Evolutionary conservation across 352 stramenopile genomes (phyloP).

Genomic region (Pythium grandisporangium): DNA sequence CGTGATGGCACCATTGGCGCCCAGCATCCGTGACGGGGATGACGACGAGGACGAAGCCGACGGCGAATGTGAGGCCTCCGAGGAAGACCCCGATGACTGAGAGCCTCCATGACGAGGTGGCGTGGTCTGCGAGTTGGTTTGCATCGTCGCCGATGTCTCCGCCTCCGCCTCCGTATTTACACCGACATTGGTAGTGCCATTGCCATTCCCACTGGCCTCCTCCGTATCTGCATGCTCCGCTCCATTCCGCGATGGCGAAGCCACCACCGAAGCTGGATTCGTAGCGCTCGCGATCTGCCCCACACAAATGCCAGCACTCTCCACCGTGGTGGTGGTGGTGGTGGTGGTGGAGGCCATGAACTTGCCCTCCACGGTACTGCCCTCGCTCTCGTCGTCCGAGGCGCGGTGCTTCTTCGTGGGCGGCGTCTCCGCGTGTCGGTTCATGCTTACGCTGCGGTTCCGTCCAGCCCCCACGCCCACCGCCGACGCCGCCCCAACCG

Average conservation of each 20-base stretch:
- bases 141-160: not conserved
- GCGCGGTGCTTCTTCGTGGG: conserved; percentile 74
- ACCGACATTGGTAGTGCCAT: not conserved
- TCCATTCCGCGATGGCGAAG: conserved; percentile 2
- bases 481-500: too few relatives aligned
- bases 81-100: not conserved
- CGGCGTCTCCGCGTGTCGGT: conserved; percentile 27
- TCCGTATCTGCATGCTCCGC: conserved; percentile 4
- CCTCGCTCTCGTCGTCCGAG: conserved; percentile 66
- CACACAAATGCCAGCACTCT: not conserved
- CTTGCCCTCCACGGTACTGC: not conserved
- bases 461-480: too few relatives aligned
- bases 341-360: conserved; percentile 9
- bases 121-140: too few relatives aligned
- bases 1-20: conserved; percentile 26
- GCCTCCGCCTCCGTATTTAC: not conserved
- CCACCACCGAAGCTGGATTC: not conserved
- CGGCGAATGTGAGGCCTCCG: not conserved
- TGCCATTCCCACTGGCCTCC: not conserved
- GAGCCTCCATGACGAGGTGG: too few relatives aligned
- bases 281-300: conserved; percentile 2
- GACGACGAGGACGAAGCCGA: conserved; percentile 7
- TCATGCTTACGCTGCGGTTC: conserved; percentile 69
- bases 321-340: not conserved
- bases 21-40: not conserved